Conservation (phyloP, 169 alveolate species). For the Theileria annulata region DNA sequence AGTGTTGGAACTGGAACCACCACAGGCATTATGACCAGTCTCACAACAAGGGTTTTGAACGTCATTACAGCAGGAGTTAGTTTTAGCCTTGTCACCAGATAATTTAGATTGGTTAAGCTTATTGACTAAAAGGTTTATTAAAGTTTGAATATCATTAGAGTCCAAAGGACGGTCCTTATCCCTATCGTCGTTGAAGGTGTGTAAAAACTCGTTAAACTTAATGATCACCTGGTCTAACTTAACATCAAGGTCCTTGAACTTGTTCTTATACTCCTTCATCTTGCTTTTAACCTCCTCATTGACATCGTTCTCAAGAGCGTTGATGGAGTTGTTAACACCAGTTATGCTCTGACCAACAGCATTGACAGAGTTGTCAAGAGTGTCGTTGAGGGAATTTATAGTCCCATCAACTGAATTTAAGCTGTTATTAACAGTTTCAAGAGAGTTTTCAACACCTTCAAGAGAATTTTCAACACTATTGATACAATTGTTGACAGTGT, state of each 20-base stretch:
- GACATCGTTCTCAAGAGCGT: not conserved
- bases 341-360: not conserved
- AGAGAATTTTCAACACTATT: not conserved
- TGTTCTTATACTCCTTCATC: slow-evolving; percentile 2
- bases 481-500: not conserved
- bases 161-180: not conserved
- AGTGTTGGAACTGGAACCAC: not conserved
- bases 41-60: not conserved
- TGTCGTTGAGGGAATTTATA: not conserved
- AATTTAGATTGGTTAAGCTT: not conserved
- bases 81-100: not conserved
- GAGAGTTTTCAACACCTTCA: not conserved
- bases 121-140: not conserved
- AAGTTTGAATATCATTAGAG: not conserved
- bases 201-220: slow-evolving; percentile 2
- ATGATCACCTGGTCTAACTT: slow-evolving; percentile 12
- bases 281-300: not conserved
- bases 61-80: not conserved
- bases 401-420: slow-evolving; percentile 12
- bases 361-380: not conserved
- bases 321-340: not conserved
- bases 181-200: not conserved
- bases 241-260: not conserved
- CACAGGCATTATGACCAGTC: not conserved
- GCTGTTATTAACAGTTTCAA: slow-evolving; percentile 13